These are phyloP conservation scores for Penicillium freii DNA, from an alignment of 2,329 filamentous ascomycete species.

Conservation along the genomic window DNA sequence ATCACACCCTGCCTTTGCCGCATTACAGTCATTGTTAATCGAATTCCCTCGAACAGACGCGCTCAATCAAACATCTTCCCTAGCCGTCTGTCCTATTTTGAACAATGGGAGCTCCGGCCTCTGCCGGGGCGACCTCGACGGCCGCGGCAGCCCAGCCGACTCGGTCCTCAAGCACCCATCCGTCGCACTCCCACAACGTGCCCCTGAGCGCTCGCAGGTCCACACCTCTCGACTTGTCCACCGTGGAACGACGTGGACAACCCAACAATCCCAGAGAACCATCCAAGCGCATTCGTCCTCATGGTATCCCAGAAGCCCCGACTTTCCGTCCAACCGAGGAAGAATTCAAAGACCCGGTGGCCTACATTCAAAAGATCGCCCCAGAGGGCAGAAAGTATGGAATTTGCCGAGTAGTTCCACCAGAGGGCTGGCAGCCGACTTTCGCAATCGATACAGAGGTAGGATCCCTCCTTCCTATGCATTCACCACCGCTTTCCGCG, in stretches of 20 bases:
- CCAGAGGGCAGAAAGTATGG: slow-evolving; percentile 84
- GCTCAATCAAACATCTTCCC: slow-evolving; percentile 18
- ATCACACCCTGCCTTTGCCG: slow-evolving; percentile 35
- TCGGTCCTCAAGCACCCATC: slow-evolving; percentile 44
- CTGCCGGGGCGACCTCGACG: slow-evolving; percentile 39
- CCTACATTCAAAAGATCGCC: slow-evolving; percentile 88
- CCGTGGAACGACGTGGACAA: slow-evolving; percentile 87
- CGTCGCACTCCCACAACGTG: slow-evolving; percentile 50
- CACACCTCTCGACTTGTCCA: slow-evolving; percentile 74
- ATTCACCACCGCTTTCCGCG: background rate
- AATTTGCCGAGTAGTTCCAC: slow-evolving; percentile 93
- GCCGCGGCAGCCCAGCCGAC: slow-evolving; percentile 32
- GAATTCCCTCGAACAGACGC: slow-evolving; percentile 26
- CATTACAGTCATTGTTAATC: slow-evolving; percentile 24
- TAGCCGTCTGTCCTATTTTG: slow-evolving; percentile 10
- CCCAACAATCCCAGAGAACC: slow-evolving; percentile 73
- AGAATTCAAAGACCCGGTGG: slow-evolving; percentile 91
- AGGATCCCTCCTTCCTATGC: slow-evolving; percentile 32
- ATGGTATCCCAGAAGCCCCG: slow-evolving; percentile 84
- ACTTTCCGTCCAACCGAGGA: slow-evolving; percentile 87
- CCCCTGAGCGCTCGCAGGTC: slow-evolving; percentile 65
- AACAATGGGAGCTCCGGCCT: slow-evolving; percentile 49
- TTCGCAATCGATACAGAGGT: slow-evolving; percentile 98
- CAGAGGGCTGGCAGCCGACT: slow-evolving; percentile 86
- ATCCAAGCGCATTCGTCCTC: slow-evolving; percentile 73